phyloP scores from a whole-genome alignment of 805 yeast species.

The Brettanomyces anomalus region DNA sequence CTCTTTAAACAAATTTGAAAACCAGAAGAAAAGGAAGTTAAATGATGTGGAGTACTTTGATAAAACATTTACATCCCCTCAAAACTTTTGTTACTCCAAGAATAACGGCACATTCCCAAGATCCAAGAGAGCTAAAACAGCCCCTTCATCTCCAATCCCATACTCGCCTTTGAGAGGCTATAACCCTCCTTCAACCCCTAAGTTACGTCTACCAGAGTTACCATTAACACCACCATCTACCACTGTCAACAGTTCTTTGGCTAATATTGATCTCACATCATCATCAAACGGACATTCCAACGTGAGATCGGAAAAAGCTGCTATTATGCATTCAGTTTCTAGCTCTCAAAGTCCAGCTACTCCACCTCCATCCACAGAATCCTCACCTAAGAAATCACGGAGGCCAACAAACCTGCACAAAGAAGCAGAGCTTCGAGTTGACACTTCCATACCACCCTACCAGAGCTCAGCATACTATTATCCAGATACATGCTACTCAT shows the following conservation, averaged over 20 bases:
- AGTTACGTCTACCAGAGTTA: slow-evolving; percentile 10
- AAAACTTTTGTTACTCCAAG: slow-evolving; percentile 5
- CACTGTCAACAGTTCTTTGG: not conserved
- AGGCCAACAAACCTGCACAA: not conserved
- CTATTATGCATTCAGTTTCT: slow-evolving; percentile 3
- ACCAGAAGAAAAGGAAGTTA: slow-evolving; percentile 1
- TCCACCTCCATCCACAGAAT: slow-evolving; percentile 20
- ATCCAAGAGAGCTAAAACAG: slow-evolving; percentile 20
- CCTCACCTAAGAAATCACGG: slow-evolving; percentile 15
- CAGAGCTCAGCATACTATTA: slow-evolving; percentile 18
- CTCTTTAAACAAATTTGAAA: slow-evolving; percentile 2
- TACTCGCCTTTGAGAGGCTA: slow-evolving; percentile 1
- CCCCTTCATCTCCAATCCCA: slow-evolving; percentile 22
- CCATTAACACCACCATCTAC: slow-evolving; percentile 20
- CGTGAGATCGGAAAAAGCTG: slow-evolving; percentile 6
- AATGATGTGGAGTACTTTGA: slow-evolving; percentile 5
- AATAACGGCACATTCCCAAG: slow-evolving; percentile 6
- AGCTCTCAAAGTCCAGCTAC: slow-evolving; percentile 10
- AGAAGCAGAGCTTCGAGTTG: slow-evolving; percentile 10
- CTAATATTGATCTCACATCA: not conserved
- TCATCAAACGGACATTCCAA: too few relatives aligned
- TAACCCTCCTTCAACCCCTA: slow-evolving; percentile 18
- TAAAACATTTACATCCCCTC: not conserved
- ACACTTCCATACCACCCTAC: slow-evolving; percentile 8
- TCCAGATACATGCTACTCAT: slow-evolving; percentile 30